Evolutionary conservation across 306 rosid genomes (phyloP).

Genomic region (Parietaria judaica): DNA sequence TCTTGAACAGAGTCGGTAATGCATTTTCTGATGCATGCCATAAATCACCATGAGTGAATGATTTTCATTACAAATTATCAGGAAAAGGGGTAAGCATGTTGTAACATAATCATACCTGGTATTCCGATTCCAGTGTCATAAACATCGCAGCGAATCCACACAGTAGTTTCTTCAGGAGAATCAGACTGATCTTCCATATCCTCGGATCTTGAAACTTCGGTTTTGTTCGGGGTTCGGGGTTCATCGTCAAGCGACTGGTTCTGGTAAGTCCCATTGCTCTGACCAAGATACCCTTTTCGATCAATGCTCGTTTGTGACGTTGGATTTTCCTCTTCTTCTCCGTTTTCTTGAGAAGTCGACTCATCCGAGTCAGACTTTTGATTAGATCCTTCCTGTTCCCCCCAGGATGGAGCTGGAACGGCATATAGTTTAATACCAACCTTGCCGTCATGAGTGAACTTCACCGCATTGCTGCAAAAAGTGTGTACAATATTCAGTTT

Average conservation of each 20-base stretch:
- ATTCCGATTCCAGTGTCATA: constrained; percentile 96
- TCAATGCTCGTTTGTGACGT: constrained; percentile 19
- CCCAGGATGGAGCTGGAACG: constrained; percentile 46
- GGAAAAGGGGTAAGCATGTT: neutral
- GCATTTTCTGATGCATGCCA: constrained; percentile 58
- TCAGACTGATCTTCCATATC: constrained; percentile 36
- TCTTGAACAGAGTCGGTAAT: constrained; percentile 65
- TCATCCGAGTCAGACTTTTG: constrained; percentile 30
- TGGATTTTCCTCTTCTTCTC: constrained; percentile 42
- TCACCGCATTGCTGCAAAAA: constrained; percentile 75
- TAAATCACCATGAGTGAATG: constrained; percentile 5
- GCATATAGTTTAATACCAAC: constrained; percentile 77
- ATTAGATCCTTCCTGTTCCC: constrained; percentile 34
- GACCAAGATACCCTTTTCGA: constrained; percentile 21
- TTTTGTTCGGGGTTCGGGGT: constrained; percentile 40
- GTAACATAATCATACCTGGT: constrained; percentile 48
- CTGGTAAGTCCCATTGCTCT: constrained; percentile 27
- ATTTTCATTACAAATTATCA: neutral
- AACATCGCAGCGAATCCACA: constrained; percentile 89
- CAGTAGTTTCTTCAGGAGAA: constrained; percentile 63
- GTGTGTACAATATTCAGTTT: constrained; percentile 10
- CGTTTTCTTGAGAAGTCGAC: constrained; percentile 30
- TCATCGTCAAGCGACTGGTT: constrained; percentile 34
- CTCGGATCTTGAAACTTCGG: constrained; percentile 41
- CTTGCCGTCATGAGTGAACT: constrained; percentile 93